These are phyloP conservation scores for Lepidium sativum DNA, from an alignment of 345 rosid genomes.

Conservation along the genomic window DNA sequence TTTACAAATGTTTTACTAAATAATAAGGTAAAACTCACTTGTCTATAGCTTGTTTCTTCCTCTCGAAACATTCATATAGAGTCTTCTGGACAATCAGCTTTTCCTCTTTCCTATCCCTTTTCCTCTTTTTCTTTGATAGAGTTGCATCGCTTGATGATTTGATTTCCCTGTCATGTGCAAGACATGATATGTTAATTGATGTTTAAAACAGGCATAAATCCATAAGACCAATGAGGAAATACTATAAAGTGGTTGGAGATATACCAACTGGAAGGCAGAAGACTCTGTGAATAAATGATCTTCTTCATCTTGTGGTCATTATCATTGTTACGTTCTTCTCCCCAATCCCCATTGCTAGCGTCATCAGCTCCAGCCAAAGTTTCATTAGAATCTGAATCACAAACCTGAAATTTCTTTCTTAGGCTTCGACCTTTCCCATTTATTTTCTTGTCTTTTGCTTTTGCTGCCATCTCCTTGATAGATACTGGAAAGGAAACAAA, in stretches of 20 bases:
- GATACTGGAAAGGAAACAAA: conserved; percentile 10
- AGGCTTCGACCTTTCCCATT: conserved; percentile 31
- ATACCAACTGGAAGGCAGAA: background rate
- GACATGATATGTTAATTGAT: background rate
- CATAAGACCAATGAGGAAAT: background rate
- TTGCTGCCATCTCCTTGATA: conserved; percentile 20
- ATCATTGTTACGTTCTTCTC: conserved; percentile 20
- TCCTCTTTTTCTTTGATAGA: conserved; percentile 17
- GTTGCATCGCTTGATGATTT: conserved; percentile 1
- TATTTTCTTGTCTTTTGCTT: conserved; percentile 13
- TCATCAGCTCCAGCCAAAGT: conserved; percentile 8
- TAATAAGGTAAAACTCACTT: conserved; percentile 6
- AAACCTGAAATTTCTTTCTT: conserved; percentile 35
- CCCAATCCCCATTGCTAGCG: conserved; percentile 3
- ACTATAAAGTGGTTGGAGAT: background rate
- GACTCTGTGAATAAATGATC: no score
- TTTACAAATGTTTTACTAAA: background rate
- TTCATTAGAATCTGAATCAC: conserved; percentile 41
- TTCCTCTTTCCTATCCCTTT: conserved; percentile 30
- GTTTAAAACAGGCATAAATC: background rate
- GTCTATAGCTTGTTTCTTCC: conserved; percentile 6
- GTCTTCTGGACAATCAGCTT: background rate
- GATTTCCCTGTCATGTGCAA: background rate
- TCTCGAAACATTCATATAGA: background rate
- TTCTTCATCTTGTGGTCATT: no score